phyloP scores from a whole-genome alignment of 2,329 filamentous ascomycete genomes.

The Beauveria varroae region DNA sequence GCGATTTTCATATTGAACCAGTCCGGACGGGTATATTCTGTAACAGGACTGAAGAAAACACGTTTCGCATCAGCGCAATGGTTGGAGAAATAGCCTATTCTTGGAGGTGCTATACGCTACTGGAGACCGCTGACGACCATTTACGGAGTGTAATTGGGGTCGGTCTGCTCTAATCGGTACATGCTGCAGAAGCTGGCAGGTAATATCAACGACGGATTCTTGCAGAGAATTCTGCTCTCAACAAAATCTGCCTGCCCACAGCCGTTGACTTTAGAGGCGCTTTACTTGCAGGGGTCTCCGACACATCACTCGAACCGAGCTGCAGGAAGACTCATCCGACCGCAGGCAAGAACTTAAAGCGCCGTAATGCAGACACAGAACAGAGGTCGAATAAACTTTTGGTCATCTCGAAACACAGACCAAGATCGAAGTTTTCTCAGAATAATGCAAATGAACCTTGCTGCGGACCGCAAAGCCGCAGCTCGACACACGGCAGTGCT shows the following conservation, averaged over 20 bases:
- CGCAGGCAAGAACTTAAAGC: neutral
- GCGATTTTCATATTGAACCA: too few relatives aligned
- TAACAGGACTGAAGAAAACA: neutral
- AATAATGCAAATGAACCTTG: neutral
- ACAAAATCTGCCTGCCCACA: neutral
- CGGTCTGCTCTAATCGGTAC: neutral
- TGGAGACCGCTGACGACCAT: too few relatives aligned
- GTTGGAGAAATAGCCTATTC: neutral
- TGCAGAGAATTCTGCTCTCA: neutral
- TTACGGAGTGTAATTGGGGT: too few relatives aligned
- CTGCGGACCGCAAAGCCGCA: neutral
- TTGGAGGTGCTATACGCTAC: neutral
- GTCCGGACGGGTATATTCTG: too few relatives aligned
- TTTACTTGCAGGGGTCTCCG: neutral
- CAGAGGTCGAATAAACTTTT: neutral
- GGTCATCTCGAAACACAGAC: neutral
- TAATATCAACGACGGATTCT: too few relatives aligned
- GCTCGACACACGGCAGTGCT: neutral
- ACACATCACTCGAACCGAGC: neutral
- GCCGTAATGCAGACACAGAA: neutral
- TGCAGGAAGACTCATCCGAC: neutral
- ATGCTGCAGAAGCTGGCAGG: neutral
- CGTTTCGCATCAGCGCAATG: neutral
- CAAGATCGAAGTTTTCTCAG: neutral
- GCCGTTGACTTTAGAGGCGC: neutral